Percentiles rank a stretch among this genome's conserved stretches.
These are phyloP conservation scores for Rhizomucor miehei DNA, from an alignment of 371 early-diverging fungal species.

Conservation along the genomic window DNA sequence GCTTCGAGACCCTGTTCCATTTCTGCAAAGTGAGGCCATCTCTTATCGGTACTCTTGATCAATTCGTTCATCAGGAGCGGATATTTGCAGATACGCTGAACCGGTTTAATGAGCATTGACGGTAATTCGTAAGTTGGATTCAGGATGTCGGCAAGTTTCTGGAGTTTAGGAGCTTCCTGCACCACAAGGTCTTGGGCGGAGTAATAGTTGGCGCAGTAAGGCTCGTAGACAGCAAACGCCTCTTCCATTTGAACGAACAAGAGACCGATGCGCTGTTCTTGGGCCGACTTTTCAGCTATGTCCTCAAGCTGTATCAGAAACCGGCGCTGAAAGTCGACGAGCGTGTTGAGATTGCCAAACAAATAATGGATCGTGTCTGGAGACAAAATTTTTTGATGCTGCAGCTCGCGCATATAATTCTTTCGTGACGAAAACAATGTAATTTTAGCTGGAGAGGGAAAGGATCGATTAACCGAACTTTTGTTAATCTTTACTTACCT, in stretches of 20 bases:
- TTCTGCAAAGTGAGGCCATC: slow-evolving; percentile 73
- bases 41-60: slow-evolving; percentile 70
- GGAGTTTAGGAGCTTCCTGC: slow-evolving; percentile 51
- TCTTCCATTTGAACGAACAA: slow-evolving; percentile 81
- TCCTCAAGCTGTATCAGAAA: slow-evolving; percentile 92
- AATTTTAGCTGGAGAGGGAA: slow-evolving; percentile 4
- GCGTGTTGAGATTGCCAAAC: slow-evolving; percentile 89
- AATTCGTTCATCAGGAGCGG: slow-evolving; percentile 87
- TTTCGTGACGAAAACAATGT: slow-evolving; percentile 12
- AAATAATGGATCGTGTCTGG: slow-evolving; percentile 75
- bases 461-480: neutral
- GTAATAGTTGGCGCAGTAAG: slow-evolving; percentile 91
- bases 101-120: slow-evolving; percentile 93
- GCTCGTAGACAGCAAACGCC: slow-evolving; percentile 90
- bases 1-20: slow-evolving; percentile 74
- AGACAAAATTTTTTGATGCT: slow-evolving; percentile 59
- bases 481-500: slow-evolving; percentile 41
- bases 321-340: slow-evolving; percentile 95
- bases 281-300: slow-evolving; percentile 64
- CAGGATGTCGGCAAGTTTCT: slow-evolving; percentile 63
- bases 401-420: slow-evolving; percentile 62
- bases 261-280: slow-evolving; percentile 86
- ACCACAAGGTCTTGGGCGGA: slow-evolving; percentile 67
- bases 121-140: slow-evolving; percentile 87
- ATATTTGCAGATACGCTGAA: slow-evolving; percentile 97